Percentiles rank a stretch among this genome's conserved stretches.
Conservation (phyloP, 1,284 basidiomycete species). For the Cerioporus squamosus region DNA sequence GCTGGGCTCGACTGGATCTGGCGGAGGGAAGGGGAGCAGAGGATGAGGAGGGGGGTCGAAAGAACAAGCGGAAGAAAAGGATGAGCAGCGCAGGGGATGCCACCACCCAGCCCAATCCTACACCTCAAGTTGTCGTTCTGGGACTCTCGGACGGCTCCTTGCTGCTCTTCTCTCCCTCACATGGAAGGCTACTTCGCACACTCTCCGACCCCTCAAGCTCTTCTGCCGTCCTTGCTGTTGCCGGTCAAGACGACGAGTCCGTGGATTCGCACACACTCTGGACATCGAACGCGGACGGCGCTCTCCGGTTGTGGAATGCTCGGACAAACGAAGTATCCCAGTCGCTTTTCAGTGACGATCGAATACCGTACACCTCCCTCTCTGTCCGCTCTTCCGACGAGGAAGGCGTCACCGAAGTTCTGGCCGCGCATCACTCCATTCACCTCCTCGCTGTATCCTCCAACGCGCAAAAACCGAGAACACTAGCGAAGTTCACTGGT, state of each 20-base stretch:
- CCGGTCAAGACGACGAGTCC: constrained; percentile 33
- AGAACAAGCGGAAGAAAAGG: constrained; percentile 47
- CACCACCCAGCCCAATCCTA: constrained; percentile 10
- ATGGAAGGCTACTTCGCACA: constrained; percentile 57
- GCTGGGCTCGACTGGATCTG: constrained; percentile 51
- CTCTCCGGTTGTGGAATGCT: constrained; percentile 61
- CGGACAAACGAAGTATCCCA: constrained; percentile 48
- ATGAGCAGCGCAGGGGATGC: constrained; percentile 38
- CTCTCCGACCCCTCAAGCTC: constrained; percentile 59
- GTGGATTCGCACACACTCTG: constrained; percentile 43
- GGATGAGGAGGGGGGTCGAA: constrained; percentile 23
- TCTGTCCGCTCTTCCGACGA: constrained; percentile 45
- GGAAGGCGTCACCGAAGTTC: constrained; percentile 42
- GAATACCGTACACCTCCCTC: constrained; percentile 59
- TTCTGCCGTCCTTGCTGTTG: constrained; percentile 54
- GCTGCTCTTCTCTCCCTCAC: constrained; percentile 59
- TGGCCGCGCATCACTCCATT: constrained; percentile 65
- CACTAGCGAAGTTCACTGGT: constrained; percentile 61
- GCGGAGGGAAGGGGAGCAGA: constrained; percentile 28
- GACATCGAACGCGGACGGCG: constrained; percentile 62
- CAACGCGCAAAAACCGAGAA: constrained; percentile 45
- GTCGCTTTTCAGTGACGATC: constrained; percentile 57
- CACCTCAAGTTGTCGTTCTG: constrained; percentile 50
- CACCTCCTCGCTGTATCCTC: constrained; percentile 49
- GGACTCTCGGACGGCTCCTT: constrained; percentile 63